Evolutionary conservation across 768 basidiomycete genomes (phyloP).

Genomic region (Infundibulicybe gibba): DNA sequence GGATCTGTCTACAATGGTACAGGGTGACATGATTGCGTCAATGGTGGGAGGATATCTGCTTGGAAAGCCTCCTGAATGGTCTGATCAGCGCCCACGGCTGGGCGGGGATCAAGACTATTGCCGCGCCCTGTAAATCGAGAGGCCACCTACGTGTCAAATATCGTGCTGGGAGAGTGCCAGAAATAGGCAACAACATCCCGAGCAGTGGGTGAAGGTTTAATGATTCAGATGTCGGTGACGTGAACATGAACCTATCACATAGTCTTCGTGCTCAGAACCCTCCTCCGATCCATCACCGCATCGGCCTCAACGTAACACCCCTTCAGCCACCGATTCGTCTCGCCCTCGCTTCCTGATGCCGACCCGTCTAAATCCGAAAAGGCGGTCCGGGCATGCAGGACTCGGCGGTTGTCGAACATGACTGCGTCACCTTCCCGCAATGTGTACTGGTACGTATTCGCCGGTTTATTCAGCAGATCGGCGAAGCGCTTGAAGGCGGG

Average conservation of each 20-base stretch:
- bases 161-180: no score
- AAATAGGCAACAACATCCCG: no score
- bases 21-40: no score
- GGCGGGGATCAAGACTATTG: no score
- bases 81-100: no score
- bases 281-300: slow-evolving; percentile 53
- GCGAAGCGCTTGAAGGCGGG: slow-evolving; percentile 62
- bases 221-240: no score
- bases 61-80: no score
- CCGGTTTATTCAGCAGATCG: slow-evolving; percentile 46
- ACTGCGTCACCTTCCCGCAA: slow-evolving; percentile 83
- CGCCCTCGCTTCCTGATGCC: slow-evolving; percentile 31
- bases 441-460: slow-evolving; percentile 56
- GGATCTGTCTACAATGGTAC: no score
- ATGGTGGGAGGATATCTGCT: no score
- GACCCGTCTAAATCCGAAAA: slow-evolving; percentile 47
- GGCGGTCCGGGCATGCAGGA: slow-evolving; percentile 82
- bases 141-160: no score
- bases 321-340: slow-evolving; percentile 81
- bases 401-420: slow-evolving; percentile 88
- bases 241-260: no score
- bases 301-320: slow-evolving; percentile 80
- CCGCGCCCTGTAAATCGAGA: no score
- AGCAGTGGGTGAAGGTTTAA: not conserved
- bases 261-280: slow-evolving; percentile 41